Evolutionary conservation across 257 asterid species (phyloP).

Genomic region (Lavandula angustifolia): DNA sequence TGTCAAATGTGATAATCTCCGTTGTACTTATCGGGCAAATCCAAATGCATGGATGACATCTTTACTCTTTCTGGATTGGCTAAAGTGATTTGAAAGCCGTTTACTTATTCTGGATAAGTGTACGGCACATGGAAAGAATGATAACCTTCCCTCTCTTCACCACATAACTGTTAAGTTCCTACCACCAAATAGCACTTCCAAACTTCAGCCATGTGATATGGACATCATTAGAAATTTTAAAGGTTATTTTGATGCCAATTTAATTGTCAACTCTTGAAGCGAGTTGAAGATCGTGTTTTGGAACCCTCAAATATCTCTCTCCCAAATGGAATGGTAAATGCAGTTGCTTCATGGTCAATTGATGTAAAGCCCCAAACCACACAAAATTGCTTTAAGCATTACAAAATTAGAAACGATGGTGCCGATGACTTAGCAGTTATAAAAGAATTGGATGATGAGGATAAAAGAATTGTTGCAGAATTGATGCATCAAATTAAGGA

Average conservation of each 20-base stretch:
- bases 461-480: no score
- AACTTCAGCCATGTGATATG: not conserved
- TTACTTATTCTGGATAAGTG: not conserved
- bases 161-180: not conserved
- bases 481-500: no score
- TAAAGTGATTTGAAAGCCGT: conserved; percentile 17
- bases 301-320: conserved; percentile 1
- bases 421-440: no score
- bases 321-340: not conserved
- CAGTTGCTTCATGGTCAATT: not conserved
- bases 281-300: conserved; percentile 3
- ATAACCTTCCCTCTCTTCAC: not conserved
- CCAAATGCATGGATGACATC: conserved; percentile 19
- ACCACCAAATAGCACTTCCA: conserved; percentile 1
- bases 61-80: conserved; percentile 2
- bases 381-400: not conserved
- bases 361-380: not conserved
- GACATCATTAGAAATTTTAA: not conserved
- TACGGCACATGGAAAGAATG: conserved; percentile 1
- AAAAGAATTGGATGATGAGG: no score
- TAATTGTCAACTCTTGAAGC: not conserved
- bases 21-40: not conserved
- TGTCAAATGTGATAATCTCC: not conserved
- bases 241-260: not conserved
- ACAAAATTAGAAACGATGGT: not conserved